Conservation (phyloP, 306 rosid genomes). For the Corylus heterophylla region DNA sequence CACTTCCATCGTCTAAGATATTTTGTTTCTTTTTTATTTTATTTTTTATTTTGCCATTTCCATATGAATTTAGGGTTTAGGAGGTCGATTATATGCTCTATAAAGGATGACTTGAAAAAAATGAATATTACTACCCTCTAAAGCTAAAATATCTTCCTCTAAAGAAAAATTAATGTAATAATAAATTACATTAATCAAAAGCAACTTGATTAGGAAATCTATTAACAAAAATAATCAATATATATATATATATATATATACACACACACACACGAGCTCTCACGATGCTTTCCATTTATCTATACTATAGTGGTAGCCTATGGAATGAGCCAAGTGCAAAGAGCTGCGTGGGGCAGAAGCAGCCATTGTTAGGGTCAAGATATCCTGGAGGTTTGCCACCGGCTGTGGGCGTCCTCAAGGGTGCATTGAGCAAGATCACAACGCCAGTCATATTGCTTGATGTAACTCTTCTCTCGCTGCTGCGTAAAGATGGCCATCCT, state of each 20-base stretch:
- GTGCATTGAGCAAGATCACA: constrained; percentile 47
- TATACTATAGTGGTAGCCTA: constrained; percentile 51
- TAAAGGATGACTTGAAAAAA: no score
- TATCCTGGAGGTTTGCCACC: constrained; percentile 78
- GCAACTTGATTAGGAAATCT: not conserved
- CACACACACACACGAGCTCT: not conserved
- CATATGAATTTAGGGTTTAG: no score
- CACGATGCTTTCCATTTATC: not conserved
- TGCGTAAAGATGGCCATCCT: constrained; percentile 90
- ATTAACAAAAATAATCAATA: not conserved
- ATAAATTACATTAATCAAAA: not conserved
- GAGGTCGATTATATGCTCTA: no score
- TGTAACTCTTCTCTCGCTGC: constrained; percentile 67
- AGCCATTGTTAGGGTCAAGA: constrained; percentile 58
- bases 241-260: no score
- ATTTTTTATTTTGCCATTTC: no score
- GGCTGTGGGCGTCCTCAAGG: constrained; percentile 59
- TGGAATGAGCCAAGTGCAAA: constrained; percentile 75
- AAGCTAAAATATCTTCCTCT: no score
- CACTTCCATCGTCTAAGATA: no score
- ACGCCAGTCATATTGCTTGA: constrained; percentile 71
- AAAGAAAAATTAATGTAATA: no score
- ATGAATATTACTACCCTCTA: no score
- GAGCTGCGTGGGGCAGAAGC: constrained; percentile 55
- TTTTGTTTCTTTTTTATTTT: no score